Evolutionary conservation across 2,329 filamentous ascomycete genomes (phyloP).

Genomic region (Cadophora malorum): DNA sequence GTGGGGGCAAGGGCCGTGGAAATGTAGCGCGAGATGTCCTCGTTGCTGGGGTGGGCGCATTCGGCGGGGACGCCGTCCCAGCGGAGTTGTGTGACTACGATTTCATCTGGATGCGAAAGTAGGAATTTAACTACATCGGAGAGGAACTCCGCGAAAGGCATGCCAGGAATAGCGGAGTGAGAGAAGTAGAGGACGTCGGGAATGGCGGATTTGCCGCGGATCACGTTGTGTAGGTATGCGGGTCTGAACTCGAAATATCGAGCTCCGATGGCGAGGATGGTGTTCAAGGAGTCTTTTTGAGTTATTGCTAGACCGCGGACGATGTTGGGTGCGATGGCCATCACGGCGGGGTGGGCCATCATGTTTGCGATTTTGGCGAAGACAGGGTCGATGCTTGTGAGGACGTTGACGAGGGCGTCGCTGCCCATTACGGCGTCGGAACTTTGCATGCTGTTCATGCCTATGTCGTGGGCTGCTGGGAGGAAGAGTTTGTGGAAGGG

Average conservation of each 20-base stretch:
- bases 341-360: constrained; percentile 38
- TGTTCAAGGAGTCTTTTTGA: constrained; percentile 54
- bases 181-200: constrained; percentile 57
- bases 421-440: constrained; percentile 48
- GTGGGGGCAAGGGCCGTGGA: constrained; percentile 45
- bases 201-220: constrained; percentile 47
- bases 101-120: constrained; percentile 50
- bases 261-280: constrained; percentile 54
- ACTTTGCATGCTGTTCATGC: constrained; percentile 58
- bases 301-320: constrained; percentile 57
- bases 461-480: constrained; percentile 55
- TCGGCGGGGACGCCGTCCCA: constrained; percentile 58
- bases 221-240: constrained; percentile 52
- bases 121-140: constrained; percentile 51
- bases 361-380: constrained; percentile 39
- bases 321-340: constrained; percentile 48
- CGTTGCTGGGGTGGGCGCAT: constrained; percentile 50
- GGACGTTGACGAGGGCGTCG: constrained; percentile 42
- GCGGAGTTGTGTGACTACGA: constrained; percentile 56
- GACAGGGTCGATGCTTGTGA: constrained; percentile 34
- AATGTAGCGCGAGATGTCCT: constrained; percentile 50
- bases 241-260: constrained; percentile 60
- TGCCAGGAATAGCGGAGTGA: constrained; percentile 57
- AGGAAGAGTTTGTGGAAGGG: constrained; percentile 53
- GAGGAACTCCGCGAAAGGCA: constrained; percentile 54